A percentile compares a stretch with the other conserved stretches of the same genome.
Evolutionary conservation across 2,329 filamentous ascomycete species (phyloP).

Genomic region (Cytospora chrysosperma): DNA sequence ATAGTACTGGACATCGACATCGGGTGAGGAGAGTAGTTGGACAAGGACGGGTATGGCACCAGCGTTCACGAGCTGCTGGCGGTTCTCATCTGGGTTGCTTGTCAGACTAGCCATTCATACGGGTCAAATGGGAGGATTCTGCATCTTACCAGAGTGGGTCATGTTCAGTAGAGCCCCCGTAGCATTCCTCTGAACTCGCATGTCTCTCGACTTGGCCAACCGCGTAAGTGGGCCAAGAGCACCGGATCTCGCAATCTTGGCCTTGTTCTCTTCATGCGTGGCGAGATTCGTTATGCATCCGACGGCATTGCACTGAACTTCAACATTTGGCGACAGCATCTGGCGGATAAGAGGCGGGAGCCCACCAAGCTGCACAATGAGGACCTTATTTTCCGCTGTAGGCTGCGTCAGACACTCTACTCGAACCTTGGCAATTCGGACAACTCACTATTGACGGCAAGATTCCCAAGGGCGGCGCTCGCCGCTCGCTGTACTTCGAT

Average conservation of each 20-base stretch:
- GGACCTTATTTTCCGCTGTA: slow-evolving; percentile 92
- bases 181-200: slow-evolving; percentile 96
- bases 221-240: slow-evolving; percentile 87
- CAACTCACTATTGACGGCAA: slow-evolving; percentile 88
- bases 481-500: slow-evolving; percentile 97
- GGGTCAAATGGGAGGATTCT: neutral
- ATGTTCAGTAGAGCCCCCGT: slow-evolving; percentile 96
- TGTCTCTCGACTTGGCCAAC: slow-evolving; percentile 94
- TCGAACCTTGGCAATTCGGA: neutral
- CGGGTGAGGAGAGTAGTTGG: slow-evolving; percentile 85
- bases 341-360: slow-evolving; percentile 90
- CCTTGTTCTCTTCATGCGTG: slow-evolving; percentile 98
- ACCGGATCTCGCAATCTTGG: slow-evolving; percentile 94
- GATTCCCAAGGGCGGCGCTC: slow-evolving; percentile 91
- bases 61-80: slow-evolving; percentile 94
- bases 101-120: slow-evolving; percentile 28
- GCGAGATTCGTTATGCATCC: slow-evolving; percentile 98
- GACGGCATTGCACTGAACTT: slow-evolving; percentile 98
- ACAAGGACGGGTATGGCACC: slow-evolving; percentile 98
- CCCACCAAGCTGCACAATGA: slow-evolving; percentile 90
- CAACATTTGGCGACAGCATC: slow-evolving; percentile 97
- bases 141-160: slow-evolving; percentile 85
- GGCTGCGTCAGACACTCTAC: slow-evolving; percentile 41
- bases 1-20: slow-evolving; percentile 99
- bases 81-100: slow-evolving; percentile 75